Evolutionary conservation across 2,329 filamentous ascomycete genomes (phyloP).

Genomic region (Cercospora sojina): DNA sequence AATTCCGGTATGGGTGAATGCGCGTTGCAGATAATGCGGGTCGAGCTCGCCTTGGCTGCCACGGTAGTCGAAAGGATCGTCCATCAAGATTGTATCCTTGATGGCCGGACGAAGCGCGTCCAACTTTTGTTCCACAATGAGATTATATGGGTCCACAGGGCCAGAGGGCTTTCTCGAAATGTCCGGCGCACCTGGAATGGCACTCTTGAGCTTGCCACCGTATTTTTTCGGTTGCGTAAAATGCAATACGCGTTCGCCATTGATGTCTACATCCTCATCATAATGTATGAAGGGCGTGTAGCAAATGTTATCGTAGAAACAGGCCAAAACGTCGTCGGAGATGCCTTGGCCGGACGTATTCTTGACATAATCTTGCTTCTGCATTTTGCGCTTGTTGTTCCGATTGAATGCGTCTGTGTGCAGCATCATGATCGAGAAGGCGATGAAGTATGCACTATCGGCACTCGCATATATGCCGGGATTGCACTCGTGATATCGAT

Average conservation of each 20-base stretch:
- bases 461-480: constrained; percentile 88
- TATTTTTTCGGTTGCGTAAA: constrained; percentile 67
- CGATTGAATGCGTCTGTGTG: constrained; percentile 99
- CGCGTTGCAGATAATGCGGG: constrained; percentile 76
- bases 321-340: constrained; percentile 88
- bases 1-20: constrained; percentile 87
- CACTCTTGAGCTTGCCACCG: constrained; percentile 59
- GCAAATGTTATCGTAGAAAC: constrained; percentile 97
- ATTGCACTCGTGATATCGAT: constrained; percentile 97
- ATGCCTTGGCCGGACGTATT: constrained; percentile 90
- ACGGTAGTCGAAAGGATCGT: constrained; percentile 87
- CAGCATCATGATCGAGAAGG: constrained; percentile 91
- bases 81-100: constrained; percentile 87
- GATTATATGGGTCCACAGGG: constrained; percentile 81
- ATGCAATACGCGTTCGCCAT: constrained; percentile 68
- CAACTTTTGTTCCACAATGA: constrained; percentile 87
- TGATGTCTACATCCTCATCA: constrained; percentile 84
- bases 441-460: constrained; percentile 97
- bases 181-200: constrained; percentile 57
- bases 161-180: constrained; percentile 66
- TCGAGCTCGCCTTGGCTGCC: constrained; percentile 75
- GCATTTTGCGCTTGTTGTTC: constrained; percentile 99
- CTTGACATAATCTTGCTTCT: constrained; percentile 90
- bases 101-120: constrained; percentile 79
- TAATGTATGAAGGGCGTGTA: constrained; percentile 99